Conservation (phyloP, 805 yeast species). For the Candida coleopterorum region DNA sequence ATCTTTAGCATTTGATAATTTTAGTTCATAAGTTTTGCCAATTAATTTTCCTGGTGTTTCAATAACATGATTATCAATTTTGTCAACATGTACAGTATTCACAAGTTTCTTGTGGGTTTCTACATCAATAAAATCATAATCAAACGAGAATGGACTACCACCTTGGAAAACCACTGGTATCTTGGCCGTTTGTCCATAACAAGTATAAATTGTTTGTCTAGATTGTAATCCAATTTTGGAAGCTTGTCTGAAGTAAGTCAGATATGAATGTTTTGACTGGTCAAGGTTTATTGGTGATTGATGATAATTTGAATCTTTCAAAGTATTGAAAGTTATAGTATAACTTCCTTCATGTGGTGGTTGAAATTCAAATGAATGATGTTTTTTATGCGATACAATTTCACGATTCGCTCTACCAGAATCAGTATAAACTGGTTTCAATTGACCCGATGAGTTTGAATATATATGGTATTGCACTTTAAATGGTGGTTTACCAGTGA, state of each 20-base stretch:
- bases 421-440: slow-evolving; percentile 29
- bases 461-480: slow-evolving; percentile 58
- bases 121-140: slow-evolving; percentile 60
- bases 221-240: slow-evolving; percentile 39
- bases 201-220: slow-evolving; percentile 19
- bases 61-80: slow-evolving; percentile 33
- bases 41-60: slow-evolving; percentile 48
- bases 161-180: slow-evolving; percentile 69
- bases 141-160: slow-evolving; percentile 68
- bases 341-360: slow-evolving; percentile 83
- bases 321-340: slow-evolving; percentile 60
- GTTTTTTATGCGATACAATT: slow-evolving; percentile 21
- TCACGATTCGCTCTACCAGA: slow-evolving; percentile 23
- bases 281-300: slow-evolving; percentile 31
- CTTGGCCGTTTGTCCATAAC: slow-evolving; percentile 23
- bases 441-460: slow-evolving; percentile 31
- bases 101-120: slow-evolving; percentile 16
- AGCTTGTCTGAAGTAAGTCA: slow-evolving; percentile 66
- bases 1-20: slow-evolving; percentile 65
- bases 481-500: slow-evolving; percentile 83
- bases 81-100: slow-evolving; percentile 29
- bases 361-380: slow-evolving; percentile 49
- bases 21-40: slow-evolving; percentile 73
- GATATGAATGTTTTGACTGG: slow-evolving; percentile 47
- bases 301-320: slow-evolving; percentile 60